These are phyloP conservation scores for Dothideomycetes sp. DNA, from an alignment of 2,329 filamentous ascomycete species.

Conservation along the genomic window DNA sequence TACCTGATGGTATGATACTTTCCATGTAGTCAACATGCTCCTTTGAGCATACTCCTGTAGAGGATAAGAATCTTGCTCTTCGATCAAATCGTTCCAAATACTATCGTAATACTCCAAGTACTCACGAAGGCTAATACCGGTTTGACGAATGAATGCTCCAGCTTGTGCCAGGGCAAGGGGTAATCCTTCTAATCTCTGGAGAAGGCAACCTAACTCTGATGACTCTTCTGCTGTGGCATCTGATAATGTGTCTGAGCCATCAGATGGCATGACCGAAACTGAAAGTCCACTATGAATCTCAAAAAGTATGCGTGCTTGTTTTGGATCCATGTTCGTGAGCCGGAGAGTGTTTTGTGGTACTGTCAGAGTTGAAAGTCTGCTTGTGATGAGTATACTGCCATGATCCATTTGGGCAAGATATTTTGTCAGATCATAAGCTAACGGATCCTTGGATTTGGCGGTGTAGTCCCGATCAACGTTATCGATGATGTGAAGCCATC, in stretches of 20 bases:
- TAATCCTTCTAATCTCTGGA: not conserved
- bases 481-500: not conserved
- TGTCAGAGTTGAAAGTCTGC: not conserved
- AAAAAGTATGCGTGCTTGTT: not conserved
- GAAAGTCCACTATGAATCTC: not conserved
- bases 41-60: not conserved
- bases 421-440: not conserved
- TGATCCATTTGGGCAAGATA: not conserved
- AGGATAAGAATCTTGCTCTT: not conserved
- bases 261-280: not conserved
- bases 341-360: not conserved
- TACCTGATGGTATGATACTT: slow-evolving; percentile 25
- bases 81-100: not conserved
- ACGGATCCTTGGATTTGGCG: not conserved
- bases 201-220: not conserved
- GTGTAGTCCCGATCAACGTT: not conserved
- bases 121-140: too few species aligned
- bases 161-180: not conserved
- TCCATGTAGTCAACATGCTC: slow-evolving; percentile 25
- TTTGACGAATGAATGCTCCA: not conserved
- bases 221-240: not conserved
- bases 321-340: not conserved
- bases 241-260: not conserved
- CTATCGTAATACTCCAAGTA: too few species aligned
- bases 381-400: not conserved